These are phyloP conservation scores for Bipolaris gigantea DNA, from an alignment of 2,329 filamentous ascomycete species.

Conservation along the genomic window DNA sequence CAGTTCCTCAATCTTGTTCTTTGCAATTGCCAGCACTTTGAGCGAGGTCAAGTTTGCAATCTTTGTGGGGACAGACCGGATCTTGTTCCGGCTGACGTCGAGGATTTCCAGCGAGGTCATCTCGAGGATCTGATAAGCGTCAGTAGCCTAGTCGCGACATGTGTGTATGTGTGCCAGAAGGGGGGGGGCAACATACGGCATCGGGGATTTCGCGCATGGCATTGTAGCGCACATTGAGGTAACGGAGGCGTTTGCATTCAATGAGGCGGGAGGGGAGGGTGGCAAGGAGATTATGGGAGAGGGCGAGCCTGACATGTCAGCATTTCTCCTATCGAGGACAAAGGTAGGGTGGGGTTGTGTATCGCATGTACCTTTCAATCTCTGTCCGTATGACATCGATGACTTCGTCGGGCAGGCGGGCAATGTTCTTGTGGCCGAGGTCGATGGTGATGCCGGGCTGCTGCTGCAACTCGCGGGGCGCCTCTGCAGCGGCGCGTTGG, in stretches of 20 bases:
- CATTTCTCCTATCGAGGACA: not conserved
- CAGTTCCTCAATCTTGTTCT: slow-evolving; percentile 82
- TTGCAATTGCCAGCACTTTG: slow-evolving; percentile 84
- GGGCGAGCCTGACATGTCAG: slow-evolving; percentile 62
- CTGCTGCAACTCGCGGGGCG: slow-evolving; percentile 58
- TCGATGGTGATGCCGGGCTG: slow-evolving; percentile 76
- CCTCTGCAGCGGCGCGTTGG: slow-evolving; percentile 54
- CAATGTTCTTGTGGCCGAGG: slow-evolving; percentile 73
- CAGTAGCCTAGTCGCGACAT: slow-evolving; percentile 4
- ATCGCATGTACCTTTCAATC: slow-evolving; percentile 63
- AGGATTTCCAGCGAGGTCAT: slow-evolving; percentile 87
- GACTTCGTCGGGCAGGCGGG: slow-evolving; percentile 70
- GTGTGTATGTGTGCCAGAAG: not conserved
- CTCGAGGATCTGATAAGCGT: slow-evolving; percentile 71
- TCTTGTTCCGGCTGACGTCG: slow-evolving; percentile 86
- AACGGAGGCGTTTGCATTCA: slow-evolving; percentile 76
- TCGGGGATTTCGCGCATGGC: slow-evolving; percentile 68
- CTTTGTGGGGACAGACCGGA: slow-evolving; percentile 74
- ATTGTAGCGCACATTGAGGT: slow-evolving; percentile 80
- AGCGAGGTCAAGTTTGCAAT: slow-evolving; percentile 80
- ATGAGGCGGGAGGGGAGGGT: slow-evolving; percentile 71
- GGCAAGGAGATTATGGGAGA: slow-evolving; percentile 77
- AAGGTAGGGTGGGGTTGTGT: not conserved
- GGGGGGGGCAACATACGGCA: slow-evolving; percentile 54
- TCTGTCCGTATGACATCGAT: slow-evolving; percentile 75